These are phyloP conservation scores for Colletotrichum tropicale DNA, from an alignment of 2,329 filamentous ascomycete species.

Conservation along the genomic window DNA sequence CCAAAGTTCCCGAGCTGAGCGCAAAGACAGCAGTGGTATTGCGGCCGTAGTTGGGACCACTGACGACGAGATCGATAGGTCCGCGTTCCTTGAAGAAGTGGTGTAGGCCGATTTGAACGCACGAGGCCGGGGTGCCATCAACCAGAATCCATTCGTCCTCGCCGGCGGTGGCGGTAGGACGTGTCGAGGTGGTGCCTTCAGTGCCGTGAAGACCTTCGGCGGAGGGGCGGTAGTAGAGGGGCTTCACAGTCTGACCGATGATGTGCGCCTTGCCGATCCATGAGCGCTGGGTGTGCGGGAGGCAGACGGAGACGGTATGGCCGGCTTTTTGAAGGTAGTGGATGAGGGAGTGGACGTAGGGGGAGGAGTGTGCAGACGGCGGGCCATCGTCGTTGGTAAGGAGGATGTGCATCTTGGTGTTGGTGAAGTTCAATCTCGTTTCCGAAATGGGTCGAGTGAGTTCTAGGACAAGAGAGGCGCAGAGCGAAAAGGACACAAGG, in stretches of 20 bases:
- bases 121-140: slow-evolving; percentile 81
- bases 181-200: slow-evolving; percentile 69
- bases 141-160: slow-evolving; percentile 83
- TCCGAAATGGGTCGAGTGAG: neutral
- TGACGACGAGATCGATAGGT: slow-evolving; percentile 77
- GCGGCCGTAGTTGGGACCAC: slow-evolving; percentile 82
- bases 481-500: neutral
- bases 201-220: slow-evolving; percentile 39
- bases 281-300: slow-evolving; percentile 89
- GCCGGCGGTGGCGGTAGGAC: slow-evolving; percentile 50
- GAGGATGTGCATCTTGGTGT: slow-evolving; percentile 62
- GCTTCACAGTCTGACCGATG: slow-evolving; percentile 85
- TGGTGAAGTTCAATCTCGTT: neutral
- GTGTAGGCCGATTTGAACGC: slow-evolving; percentile 81
- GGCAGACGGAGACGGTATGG: slow-evolving; percentile 87
- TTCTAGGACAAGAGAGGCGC: neutral
- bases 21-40: slow-evolving; percentile 84
- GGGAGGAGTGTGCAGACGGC: slow-evolving; percentile 77
- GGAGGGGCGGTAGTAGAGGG: slow-evolving; percentile 79
- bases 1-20: slow-evolving; percentile 77
- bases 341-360: slow-evolving; percentile 79
- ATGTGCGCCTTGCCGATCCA: slow-evolving; percentile 99
- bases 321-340: slow-evolving; percentile 74
- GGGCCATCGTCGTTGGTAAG: slow-evolving; percentile 83
- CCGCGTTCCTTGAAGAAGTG: slow-evolving; percentile 78